A percentile compares a stretch with the other conserved stretches of the same genome.
These are phyloP conservation scores for Selaginella tamariscina DNA, from an alignment of 75 land plant species.

Conservation along the genomic window DNA sequence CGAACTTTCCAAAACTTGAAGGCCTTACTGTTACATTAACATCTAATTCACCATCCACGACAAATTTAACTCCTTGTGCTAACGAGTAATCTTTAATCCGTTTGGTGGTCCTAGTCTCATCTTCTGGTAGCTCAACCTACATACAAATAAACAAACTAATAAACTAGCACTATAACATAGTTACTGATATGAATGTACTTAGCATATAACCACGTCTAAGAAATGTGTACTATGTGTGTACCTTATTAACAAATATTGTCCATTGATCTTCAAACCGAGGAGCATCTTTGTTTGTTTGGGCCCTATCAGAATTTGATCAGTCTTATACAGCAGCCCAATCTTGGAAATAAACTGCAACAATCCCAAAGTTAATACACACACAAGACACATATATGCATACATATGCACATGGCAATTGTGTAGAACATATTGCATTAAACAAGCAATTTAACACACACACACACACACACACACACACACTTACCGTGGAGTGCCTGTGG, in stretches of 20 bases:
- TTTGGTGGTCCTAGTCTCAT: not conserved
- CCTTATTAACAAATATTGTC: conserved; percentile 3
- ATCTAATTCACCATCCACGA: not conserved
- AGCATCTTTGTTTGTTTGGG: not conserved
- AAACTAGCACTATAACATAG: too few species aligned
- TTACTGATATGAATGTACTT: too few species aligned
- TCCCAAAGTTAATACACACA: not conserved
- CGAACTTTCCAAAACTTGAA: conserved; percentile 4
- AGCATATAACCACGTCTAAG: too few species aligned
- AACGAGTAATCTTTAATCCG: not conserved
- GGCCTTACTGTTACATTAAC: conserved; percentile 5
- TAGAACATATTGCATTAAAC: not conserved
- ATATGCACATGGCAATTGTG: not conserved
- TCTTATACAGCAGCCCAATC: conserved; percentile 5
- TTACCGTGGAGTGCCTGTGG: not conserved
- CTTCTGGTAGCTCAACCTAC: conserved; percentile 3
- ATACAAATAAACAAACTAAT: not conserved
- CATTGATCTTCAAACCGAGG: conserved; percentile 6
- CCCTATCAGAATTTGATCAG: not conserved
- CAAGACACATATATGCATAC: not conserved
- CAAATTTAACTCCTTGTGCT: not conserved
- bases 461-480: too few species aligned
- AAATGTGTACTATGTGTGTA: not conserved
- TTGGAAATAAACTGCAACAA: not conserved
- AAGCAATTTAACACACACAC: not conserved